These are phyloP conservation scores for Spongospora subterranea DNA, from an alignment of 208 protist species.

Conservation along the genomic window DNA sequence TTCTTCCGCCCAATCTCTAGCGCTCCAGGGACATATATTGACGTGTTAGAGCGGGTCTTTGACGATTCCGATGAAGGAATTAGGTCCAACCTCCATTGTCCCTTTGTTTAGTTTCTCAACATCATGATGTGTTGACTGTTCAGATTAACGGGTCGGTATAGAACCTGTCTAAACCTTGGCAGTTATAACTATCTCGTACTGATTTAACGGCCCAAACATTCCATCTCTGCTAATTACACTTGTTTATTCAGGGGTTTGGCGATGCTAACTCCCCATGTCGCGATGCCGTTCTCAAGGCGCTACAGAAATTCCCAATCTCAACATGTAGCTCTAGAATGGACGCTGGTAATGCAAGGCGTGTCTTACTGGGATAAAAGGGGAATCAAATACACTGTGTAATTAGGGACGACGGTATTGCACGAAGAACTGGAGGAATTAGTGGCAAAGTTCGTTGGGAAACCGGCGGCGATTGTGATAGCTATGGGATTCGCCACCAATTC, in stretches of 20 bases:
- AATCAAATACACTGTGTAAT: background rate
- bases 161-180: conserved; percentile 71
- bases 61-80: background rate
- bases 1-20: conserved; percentile 70
- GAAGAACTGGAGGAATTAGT: conserved; percentile 63
- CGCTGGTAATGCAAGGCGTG: background rate
- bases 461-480: conserved; percentile 64
- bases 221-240: background rate
- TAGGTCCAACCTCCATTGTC: background rate
- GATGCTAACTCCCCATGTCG: conserved; percentile 66
- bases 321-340: conserved; percentile 52
- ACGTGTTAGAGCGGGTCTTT: conserved; percentile 59
- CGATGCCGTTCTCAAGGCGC: conserved; percentile 55
- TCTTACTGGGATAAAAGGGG: background rate
- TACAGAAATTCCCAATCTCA: conserved; percentile 57
- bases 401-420: conserved; percentile 66
- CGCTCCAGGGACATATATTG: conserved; percentile 65
- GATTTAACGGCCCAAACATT: too few species aligned
- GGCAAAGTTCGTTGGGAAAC: conserved; percentile 62
- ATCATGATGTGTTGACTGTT: background rate
- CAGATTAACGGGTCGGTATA: conserved; percentile 61
- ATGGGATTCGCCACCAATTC: conserved; percentile 77
- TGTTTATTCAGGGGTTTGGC: conserved; percentile 67
- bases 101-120: background rate
- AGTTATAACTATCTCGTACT: conserved; percentile 75